phyloP scores from a whole-genome alignment of 495 filamentous ascomycete species.

The Hypoxylon lienhwacheense region DNA sequence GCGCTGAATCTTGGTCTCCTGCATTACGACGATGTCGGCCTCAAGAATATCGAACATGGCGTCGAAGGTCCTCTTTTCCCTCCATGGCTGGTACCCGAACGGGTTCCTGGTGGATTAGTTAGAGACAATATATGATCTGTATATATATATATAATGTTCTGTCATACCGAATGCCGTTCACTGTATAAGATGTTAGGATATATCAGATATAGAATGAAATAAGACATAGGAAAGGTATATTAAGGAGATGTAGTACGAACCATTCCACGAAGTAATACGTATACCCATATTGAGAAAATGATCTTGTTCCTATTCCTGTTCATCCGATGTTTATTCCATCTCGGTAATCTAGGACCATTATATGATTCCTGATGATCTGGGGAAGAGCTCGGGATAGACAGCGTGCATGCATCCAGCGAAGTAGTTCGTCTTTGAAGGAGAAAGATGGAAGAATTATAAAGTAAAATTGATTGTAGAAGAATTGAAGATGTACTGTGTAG shows the following conservation, averaged over 20 bases:
- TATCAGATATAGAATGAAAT: too few relatives aligned
- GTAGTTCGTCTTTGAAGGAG: too few relatives aligned
- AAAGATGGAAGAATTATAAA: too few relatives aligned
- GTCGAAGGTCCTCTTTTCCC: constrained; percentile 82
- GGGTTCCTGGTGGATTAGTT: constrained; percentile 66
- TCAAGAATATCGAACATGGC: constrained; percentile 94
- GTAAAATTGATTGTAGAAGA: too few relatives aligned
- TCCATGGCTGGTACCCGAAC: constrained; percentile 95
- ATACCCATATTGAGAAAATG: constrained; percentile 30
- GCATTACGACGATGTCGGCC: constrained; percentile 91
- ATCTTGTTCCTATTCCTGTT: too few relatives aligned
- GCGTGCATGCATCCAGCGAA: too few relatives aligned
- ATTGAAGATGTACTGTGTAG: too few relatives aligned
- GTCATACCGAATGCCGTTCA: constrained; percentile 86
- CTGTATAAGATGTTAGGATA: constrained; percentile 52
- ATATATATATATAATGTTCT: background rate
- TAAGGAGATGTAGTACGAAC: constrained; percentile 13
- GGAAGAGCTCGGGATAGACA: too few relatives aligned
- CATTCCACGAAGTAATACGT: constrained; percentile 44
- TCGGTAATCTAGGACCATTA: too few relatives aligned
- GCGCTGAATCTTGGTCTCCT: constrained; percentile 94
- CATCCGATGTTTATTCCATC: too few relatives aligned
- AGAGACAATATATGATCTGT: background rate
- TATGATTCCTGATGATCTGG: too few relatives aligned
- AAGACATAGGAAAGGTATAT: background rate